Base-by-base conservation (phyloP, 1,139 yeast species). In the Geotrichum restrictum region DNA sequence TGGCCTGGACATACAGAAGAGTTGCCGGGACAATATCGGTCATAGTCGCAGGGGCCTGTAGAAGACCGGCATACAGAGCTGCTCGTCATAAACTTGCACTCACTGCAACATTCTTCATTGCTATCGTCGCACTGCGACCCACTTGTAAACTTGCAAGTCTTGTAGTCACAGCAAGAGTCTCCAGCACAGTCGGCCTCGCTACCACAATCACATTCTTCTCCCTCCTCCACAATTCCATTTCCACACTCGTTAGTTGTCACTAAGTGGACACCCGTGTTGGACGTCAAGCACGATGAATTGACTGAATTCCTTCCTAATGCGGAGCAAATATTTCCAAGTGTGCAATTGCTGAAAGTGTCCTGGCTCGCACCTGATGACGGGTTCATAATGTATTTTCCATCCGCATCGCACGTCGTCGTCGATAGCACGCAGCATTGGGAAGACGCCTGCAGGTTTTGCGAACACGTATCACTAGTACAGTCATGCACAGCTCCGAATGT, bases 401-500 rank as follows among this genome's bases (percentile, higher is more conserved):
- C 59, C n/a, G 75, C 72, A 45, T 63, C 60, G 53, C 76, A 72
- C 2, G 64, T 50, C 29, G 49, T 10, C 3, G 56, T 22, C 3
- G 69, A 56, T 39, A 64, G 53, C 3, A 74, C 74, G 55, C 76
- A 72, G 62, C 75, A 72, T 36, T 64, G 63, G 6, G 65, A 58
- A 5, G 67, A 54, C 7, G 58, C 54, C 31, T 67, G 67, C 13
- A 60, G 52, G 32, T 62, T 62, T 43, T 64, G 61, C 1, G 64
- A 41, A 52, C 75, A 72, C 1, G 75, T 67, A 14, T 60, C 62
- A 5, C 60, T 49, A 3, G 70, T 67, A 55, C 76, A 72, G 55
- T 72, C 76, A 56, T 72, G 76, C 18, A 69, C 73, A 3, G 75
- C 75, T n/a, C 75, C 75, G 58, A 72, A 72, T 2, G 70, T 64